These are phyloP conservation scores for Byssochlamys sp. DNA, from an alignment of 2,329 filamentous ascomycete genomes.

Conservation along the genomic window DNA sequence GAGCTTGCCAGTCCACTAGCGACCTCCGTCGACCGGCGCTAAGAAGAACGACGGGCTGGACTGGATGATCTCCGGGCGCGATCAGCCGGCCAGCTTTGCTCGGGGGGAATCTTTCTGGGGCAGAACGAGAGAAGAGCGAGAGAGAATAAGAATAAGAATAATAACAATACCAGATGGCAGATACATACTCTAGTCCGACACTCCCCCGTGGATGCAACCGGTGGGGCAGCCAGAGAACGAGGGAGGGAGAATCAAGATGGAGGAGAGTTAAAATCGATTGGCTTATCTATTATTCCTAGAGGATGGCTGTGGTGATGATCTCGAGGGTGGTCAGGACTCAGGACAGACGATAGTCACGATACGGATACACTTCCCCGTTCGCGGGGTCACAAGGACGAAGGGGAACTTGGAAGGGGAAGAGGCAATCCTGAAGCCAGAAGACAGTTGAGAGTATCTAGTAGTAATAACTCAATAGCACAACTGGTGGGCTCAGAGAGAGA, in stretches of 20 bases:
- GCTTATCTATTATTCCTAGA: not conserved
- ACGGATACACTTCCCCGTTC: not conserved
- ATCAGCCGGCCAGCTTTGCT: not conserved
- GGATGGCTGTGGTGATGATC: not conserved
- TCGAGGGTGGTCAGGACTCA: not conserved
- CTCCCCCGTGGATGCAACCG: not conserved
- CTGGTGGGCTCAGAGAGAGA: not conserved
- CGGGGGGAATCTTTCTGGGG: not conserved
- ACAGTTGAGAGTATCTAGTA: not conserved
- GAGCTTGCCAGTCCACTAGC: not conserved
- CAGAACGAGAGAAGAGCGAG: too few species aligned
- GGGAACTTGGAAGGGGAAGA: not conserved
- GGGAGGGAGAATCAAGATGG: not conserved
- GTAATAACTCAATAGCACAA: not conserved
- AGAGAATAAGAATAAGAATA: too few species aligned
- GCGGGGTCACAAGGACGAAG: not conserved
- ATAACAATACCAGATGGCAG: too few species aligned
- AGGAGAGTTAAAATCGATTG: not conserved
- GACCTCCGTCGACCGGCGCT: not conserved
- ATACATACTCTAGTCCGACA: not conserved
- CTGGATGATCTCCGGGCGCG: conserved; percentile 1
- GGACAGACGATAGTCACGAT: not conserved
- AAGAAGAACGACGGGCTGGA: not conserved
- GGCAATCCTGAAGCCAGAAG: not conserved
- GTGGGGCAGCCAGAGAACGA: not conserved